Conservation (phyloP, 805 yeast genomes). For the Metschnikowia bowlesiae region DNA sequence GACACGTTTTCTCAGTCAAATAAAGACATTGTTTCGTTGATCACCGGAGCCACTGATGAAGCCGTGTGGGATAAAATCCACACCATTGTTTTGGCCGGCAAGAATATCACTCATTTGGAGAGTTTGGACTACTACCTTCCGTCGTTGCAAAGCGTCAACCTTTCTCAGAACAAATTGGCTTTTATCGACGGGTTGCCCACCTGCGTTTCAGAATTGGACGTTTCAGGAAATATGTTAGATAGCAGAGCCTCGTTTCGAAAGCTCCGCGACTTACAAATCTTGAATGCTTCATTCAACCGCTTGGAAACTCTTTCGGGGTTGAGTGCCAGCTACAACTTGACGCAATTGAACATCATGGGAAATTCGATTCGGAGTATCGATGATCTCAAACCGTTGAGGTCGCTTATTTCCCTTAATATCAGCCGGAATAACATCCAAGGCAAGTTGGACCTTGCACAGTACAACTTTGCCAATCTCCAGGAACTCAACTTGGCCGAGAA, state of each 20-base stretch:
- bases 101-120: slow-evolving; percentile 36
- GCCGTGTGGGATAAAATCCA: slow-evolving; percentile 41
- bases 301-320: slow-evolving; percentile 36
- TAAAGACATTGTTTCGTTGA: slow-evolving; percentile 39
- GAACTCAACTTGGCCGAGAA: slow-evolving; percentile 44
- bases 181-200: slow-evolving; percentile 46
- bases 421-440: slow-evolving; percentile 41
- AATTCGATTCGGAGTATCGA: slow-evolving; percentile 34
- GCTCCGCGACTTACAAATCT: slow-evolving; percentile 37
- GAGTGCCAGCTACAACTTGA: slow-evolving; percentile 37
- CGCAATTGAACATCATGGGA: slow-evolving; percentile 32
- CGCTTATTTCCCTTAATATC: slow-evolving; percentile 38
- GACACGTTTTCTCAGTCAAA: slow-evolving; percentile 47
- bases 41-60: slow-evolving; percentile 35
- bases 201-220: slow-evolving; percentile 31
- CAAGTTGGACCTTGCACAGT: slow-evolving; percentile 30
- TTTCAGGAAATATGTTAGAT: slow-evolving; percentile 37
- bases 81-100: slow-evolving; percentile 32
- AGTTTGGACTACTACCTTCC: slow-evolving; percentile 46
- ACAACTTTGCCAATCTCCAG: slow-evolving; percentile 37
- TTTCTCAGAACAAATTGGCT: slow-evolving; percentile 39
- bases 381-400: slow-evolving; percentile 36
- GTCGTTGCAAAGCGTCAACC: slow-evolving; percentile 33
- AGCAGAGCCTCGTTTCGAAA: slow-evolving; percentile 39
- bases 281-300: slow-evolving; percentile 38